Evolutionary conservation across 257 asterid species (phyloP), one percentile per base, ranked within the genome.

Genomic region (Handroanthus guayacan): DNA sequence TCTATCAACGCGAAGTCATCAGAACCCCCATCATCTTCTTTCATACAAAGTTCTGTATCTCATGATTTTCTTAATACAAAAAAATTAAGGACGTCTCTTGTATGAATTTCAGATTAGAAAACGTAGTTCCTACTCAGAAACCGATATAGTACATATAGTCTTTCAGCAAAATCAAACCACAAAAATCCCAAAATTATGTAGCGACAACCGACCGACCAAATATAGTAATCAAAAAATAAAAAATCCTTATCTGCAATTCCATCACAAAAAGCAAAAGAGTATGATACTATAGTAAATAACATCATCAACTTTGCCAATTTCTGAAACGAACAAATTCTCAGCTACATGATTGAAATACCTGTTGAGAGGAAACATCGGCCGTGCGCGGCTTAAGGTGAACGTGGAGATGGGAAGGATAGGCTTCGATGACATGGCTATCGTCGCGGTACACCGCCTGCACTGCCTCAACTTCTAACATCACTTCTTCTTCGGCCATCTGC

Each of bases 341-440:
- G 39, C 63, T 44, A 11, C 37, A 71, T 70, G 50, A 17, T 0
- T 1, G 67, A 12, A 52, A 39, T 64, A 86, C 98, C 96, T 94
- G 97, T 75, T 90, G 92, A 78, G 97, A 90, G 69, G 92, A 89
- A 69, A 88, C 85, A 14, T 88, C 97, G 79, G 97, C 98, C 7
- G 98, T 94, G 50, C 97, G 97, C 55, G 97, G 98, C 74, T 79
- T 86, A 58, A 94, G 90, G 82, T 87, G 97, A 55, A 92, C 84
- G 77, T 74, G 95, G 73, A 94, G 88, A 74, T 86, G 87, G 7
- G 95, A 96, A 70, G 97, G 97, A 75, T 78, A 90, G 48, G 82
- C 31, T 7, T 82, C 79, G 56, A 89, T 75, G 67, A 94, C 79
- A 3, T 36, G 72, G 80, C 95, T 89, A 80, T 89, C 97, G 60